These are phyloP conservation scores for Carallia brachiata DNA, from an alignment of 345 rosid genomes.

Conservation along the genomic window DNA sequence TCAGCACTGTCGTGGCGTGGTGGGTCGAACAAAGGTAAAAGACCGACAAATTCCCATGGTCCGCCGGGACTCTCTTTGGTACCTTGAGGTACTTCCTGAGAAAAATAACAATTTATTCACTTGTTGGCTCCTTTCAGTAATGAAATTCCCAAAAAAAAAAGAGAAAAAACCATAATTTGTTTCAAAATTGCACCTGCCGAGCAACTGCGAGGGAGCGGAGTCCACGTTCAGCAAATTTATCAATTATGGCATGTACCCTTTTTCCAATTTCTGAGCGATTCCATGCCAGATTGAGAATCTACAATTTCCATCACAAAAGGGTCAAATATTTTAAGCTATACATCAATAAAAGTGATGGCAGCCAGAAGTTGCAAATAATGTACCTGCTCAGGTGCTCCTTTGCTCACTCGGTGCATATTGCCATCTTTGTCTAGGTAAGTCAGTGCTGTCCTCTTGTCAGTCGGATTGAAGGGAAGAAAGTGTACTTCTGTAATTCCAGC, in stretches of 20 bases:
- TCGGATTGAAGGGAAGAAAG: constrained; percentile 95
- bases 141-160: neutral
- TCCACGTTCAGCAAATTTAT: constrained; percentile 80
- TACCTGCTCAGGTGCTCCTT: constrained; percentile 98
- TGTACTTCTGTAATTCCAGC: constrained; percentile 82
- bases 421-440: constrained; percentile 66
- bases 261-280: constrained; percentile 45
- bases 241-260: constrained; percentile 48
- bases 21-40: constrained; percentile 75
- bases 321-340: neutral
- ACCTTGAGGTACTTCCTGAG: constrained; percentile 58
- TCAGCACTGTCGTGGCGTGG: constrained; percentile 80
- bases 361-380: neutral
- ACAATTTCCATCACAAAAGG: constrained; percentile 2
- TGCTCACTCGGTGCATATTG: constrained; percentile 83
- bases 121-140: neutral
- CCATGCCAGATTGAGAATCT: constrained; percentile 53
- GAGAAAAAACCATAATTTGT: neutral
- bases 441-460: constrained; percentile 89
- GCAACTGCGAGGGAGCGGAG: constrained; percentile 89
- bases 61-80: constrained; percentile 70
- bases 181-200: constrained; percentile 48
- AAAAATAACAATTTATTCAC: neutral
- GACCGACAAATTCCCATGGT: constrained; percentile 90
- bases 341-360: neutral